Conservation (phyloP, 2,329 filamentous ascomycete species). For the Domatiomyces catenatus region DNA sequence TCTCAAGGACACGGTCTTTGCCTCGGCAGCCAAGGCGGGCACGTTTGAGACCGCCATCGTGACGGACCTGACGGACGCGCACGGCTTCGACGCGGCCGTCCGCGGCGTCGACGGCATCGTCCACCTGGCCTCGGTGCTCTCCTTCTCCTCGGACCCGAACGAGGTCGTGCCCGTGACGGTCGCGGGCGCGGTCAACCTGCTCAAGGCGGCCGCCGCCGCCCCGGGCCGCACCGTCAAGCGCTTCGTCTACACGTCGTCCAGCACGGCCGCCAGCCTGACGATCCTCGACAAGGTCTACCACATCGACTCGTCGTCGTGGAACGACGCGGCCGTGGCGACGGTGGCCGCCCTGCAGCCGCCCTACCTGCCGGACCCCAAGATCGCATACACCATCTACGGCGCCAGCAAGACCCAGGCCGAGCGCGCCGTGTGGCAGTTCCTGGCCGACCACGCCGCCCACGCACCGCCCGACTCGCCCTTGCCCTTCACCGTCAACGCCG, state of each 20-base stretch:
- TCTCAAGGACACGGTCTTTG: constrained; percentile 20
- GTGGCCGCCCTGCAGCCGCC: constrained; percentile 24
- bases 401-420: constrained; percentile 29
- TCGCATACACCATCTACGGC: constrained; percentile 21
- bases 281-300: constrained; percentile 27
- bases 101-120: constrained; percentile 22
- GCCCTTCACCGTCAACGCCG: constrained; percentile 17
- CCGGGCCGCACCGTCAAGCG: constrained; percentile 19
- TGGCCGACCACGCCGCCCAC: constrained; percentile 19
- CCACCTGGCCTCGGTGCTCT: constrained; percentile 26
- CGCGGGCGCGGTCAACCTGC: constrained; percentile 29
- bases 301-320: constrained; percentile 23
- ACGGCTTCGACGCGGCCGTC: constrained; percentile 17
- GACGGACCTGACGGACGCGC: constrained; percentile 19
- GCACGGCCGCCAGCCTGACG: constrained; percentile 7
- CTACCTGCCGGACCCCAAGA: constrained; percentile 18
- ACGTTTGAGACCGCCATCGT: constrained; percentile 23
- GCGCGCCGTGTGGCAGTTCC: constrained; percentile 26
- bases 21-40: constrained; percentile 20
- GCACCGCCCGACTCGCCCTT: too few species aligned
- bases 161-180: constrained; percentile 31
- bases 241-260: constrained; percentile 12
- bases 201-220: constrained; percentile 7
- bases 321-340: constrained; percentile 20
- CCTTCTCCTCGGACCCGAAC: constrained; percentile 25